Base-by-base conservation (phyloP, 176 grass and related monocot species). In the Eremochloa ophiuroides region DNA sequence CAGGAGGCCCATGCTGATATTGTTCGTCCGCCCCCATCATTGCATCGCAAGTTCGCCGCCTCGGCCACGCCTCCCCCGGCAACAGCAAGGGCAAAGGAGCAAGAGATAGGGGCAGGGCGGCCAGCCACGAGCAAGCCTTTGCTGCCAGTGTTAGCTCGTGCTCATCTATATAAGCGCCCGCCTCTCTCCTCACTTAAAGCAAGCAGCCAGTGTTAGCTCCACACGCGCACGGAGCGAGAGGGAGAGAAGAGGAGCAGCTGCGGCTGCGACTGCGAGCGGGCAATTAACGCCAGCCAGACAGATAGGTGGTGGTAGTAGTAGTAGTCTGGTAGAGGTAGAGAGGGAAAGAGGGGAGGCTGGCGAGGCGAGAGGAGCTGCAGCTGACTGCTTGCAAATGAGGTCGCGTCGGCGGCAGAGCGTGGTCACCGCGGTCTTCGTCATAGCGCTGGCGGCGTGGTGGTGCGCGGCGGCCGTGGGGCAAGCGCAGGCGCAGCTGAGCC, bases 171-270 rank as follows among this genome's bases (percentile, higher is more conserved):
- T 86, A 90, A 82, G 46, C 74, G 9, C 79, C 2, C 23, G 46
- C 83, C 61, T 74, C 83, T 83, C 74, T 86, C 79, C 83, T 41
- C 83, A 74, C 88, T 86, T 82, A 86, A 85, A 85, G 38, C 83
- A 82, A 81, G 47, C 78, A 85, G 71, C 55, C 27, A 48, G 55
- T 55, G 48, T 86, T 84, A 46, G 84, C 74, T 76, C 46, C 34
- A 50, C 37, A 39, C 43, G 8, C 50, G 51, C 73, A 15, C 27
- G 18, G 75, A 37, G 10, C 62, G n/a, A 25, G 41, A 17, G 38
- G 1, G 68, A 20, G 43, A 28, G 27, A 4, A 65, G 30, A 55
- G 53, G 20, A 53, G 59, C 22, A 16, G 66, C 38, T 5, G 65
- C 55, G 34, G 28, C n/a, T n/a, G 71, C 87, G 34, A 31, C 50